Conservation (phyloP, 805 yeast genomes). For the Teunomyces panamensis region DNA sequence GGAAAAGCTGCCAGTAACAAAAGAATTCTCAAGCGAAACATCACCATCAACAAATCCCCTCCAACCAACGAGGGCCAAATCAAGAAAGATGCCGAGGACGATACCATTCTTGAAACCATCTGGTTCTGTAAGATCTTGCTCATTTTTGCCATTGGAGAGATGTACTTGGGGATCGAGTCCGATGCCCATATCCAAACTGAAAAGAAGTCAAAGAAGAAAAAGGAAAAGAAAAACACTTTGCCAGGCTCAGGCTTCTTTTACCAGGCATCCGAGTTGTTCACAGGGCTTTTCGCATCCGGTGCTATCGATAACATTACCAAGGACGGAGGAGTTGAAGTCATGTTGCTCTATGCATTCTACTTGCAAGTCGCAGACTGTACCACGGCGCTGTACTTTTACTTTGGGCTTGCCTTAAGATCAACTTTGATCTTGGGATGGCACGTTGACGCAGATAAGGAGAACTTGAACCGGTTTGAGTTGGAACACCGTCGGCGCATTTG, state of each 20-base stretch:
- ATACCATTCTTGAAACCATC: conserved; percentile 67
- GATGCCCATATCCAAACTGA: conserved; percentile 50
- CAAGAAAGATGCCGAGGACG: conserved; percentile 44
- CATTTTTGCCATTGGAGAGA: conserved; percentile 77
- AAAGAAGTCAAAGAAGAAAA: conserved; percentile 13
- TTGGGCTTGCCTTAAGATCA: conserved; percentile 72
- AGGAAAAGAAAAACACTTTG: conserved; percentile 36
- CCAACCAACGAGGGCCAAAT: conserved; percentile 39
- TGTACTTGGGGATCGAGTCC: conserved; percentile 76
- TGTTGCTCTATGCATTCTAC: conserved; percentile 72
- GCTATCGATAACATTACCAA: conserved; percentile 73
- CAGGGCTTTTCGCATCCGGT: conserved; percentile 76
- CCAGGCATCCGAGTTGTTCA: conserved; percentile 75
- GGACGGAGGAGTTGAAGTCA: conserved; percentile 77
- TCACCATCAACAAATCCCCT: conserved; percentile 13
- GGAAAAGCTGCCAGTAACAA: conserved; percentile 41
- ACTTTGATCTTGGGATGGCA: conserved; percentile 76
- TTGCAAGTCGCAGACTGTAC: conserved; percentile 84
- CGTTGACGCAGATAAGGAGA: conserved; percentile 73
- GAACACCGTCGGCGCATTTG: conserved; percentile 50
- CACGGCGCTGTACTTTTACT: conserved; percentile 75
- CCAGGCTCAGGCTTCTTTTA: conserved; percentile 81
- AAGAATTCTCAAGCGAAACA: conserved; percentile 35
- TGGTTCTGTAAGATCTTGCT: conserved; percentile 77
- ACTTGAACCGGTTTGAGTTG: conserved; percentile 48